Base-by-base conservation (phyloP, 177 flowering plant species). In the Vitis hybrid region DNA sequence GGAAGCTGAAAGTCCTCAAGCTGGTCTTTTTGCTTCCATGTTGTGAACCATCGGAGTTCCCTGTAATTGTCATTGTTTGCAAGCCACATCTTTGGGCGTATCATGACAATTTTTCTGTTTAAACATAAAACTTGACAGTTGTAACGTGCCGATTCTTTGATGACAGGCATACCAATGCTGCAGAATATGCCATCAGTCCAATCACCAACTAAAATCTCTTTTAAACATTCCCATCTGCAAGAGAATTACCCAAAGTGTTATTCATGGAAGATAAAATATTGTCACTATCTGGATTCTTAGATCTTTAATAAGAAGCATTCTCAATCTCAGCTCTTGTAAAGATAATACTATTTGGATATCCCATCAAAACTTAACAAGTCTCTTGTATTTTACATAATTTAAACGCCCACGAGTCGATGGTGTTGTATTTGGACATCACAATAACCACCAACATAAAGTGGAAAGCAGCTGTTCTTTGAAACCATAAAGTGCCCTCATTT, bases 51-150 rank as follows among this genome's bases (percentile, higher is more conserved):
- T 18, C 99, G 71, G 1, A 91, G 92, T 75, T 95, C 99, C 75
- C 97, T 85, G 74, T 91, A 95, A 81, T 95, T 95, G 14, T 93
- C 98, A 83, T 91, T 97, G 77, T 93, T 93, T 40, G 99, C 99
- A 65, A 95, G 92, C 89, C 88, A 87, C 93, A 91, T 84, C 78
- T 93, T 95, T 15, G 99, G 97, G 13, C 99, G 88, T 64, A 95
- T 95, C 97, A 95, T 87, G 35, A 95, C 78, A 60, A 95, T 93
- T 74, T 84, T 89, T 69, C 92, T 70, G 81, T 95, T 90, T 52
- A 88, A 68, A 74, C 99, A 93, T 8, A 90, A 70, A 64, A 91
- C 84, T 72, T 93, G 99, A 78, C 99, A 93, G 67, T 95, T 95
- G 75, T 93, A 95, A 56, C 94, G 92, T 77, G 84, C 94, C 12